These are phyloP conservation scores for California macrophylla DNA, from an alignment of 441 rosid genomes.

Conservation along the genomic window DNA sequence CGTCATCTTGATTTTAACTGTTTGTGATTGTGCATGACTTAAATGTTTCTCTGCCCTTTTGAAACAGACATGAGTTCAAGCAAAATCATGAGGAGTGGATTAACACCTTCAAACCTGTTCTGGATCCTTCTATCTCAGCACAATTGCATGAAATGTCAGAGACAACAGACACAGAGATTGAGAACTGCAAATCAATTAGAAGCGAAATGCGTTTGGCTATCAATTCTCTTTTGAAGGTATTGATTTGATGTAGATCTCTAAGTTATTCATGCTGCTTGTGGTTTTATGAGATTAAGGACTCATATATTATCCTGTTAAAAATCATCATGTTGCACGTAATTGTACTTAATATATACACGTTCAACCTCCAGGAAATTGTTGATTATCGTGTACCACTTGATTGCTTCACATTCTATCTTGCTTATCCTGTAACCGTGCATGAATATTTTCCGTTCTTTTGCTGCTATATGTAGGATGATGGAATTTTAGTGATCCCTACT, in stretches of 20 bases:
- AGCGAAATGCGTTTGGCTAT: conserved; percentile 67
- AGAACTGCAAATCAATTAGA: conserved; percentile 55
- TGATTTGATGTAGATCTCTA: not conserved
- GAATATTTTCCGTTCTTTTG: conserved; percentile 9
- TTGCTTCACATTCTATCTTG: not conserved
- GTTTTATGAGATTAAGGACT: not conserved
- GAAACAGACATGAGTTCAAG: conserved; percentile 65
- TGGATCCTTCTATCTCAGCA: conserved; percentile 45
- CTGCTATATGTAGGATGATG: conserved; percentile 57
- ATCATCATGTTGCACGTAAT: not conserved
- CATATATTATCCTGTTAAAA: not conserved
- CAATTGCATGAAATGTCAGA: conserved; percentile 40
- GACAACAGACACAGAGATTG: conserved; percentile 41
- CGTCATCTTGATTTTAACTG: not conserved
- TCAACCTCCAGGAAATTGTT: not conserved
- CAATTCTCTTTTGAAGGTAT: conserved; percentile 73
- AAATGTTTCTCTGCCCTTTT: conserved; percentile 17
- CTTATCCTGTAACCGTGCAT: not conserved
- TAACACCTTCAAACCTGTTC: conserved; percentile 48
- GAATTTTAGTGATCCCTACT: conserved; percentile 76
- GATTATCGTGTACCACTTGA: no score
- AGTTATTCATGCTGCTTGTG: not conserved
- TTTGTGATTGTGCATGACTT: not conserved
- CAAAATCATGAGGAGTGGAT: conserved; percentile 66
- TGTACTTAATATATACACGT: not conserved